phyloP scores from a whole-genome alignment of 2,329 filamentous ascomycete species.

The Aspergillus tamarii region DNA sequence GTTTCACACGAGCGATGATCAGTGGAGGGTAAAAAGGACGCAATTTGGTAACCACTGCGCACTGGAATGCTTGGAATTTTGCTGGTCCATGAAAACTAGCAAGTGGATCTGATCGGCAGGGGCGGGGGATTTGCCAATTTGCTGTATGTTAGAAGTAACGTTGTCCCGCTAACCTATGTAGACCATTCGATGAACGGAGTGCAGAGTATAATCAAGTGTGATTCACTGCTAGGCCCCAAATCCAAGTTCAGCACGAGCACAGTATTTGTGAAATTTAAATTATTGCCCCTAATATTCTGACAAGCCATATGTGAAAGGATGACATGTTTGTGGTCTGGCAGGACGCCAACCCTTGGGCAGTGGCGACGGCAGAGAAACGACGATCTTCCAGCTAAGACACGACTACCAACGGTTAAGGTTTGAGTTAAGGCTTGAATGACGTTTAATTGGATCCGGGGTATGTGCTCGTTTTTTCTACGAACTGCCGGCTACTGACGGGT shows the following conservation, averaged over 20 bases:
- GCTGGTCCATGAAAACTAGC: constrained; percentile 6
- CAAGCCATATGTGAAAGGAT: neutral
- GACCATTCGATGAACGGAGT: neutral
- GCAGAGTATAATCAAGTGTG: neutral
- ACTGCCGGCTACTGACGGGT: neutral
- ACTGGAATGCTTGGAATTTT: neutral
- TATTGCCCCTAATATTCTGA: neutral
- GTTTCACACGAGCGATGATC: constrained; percentile 7
- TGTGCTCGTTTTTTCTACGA: neutral
- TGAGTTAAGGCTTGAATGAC: constrained; percentile 6
- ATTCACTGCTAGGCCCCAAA: neutral
- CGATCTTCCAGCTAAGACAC: constrained; percentile 12
- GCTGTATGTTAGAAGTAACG: neutral
- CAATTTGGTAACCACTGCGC: neutral
- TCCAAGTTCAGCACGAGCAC: no score
- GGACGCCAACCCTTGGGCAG: neutral
- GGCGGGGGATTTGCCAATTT: constrained; percentile 3
- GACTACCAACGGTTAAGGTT: constrained; percentile 14
- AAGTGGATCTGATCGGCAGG: constrained; percentile 21
- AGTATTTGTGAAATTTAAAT: neutral
- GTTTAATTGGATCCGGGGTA: constrained; percentile 7
- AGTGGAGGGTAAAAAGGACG: constrained; percentile 1
- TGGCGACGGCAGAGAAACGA: constrained; percentile 6
- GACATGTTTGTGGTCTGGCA: neutral
- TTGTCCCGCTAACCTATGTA: neutral